Base-by-base conservation (phyloP, 2,329 filamentous ascomycete species). In the Colletotrichum sp. region DNA sequence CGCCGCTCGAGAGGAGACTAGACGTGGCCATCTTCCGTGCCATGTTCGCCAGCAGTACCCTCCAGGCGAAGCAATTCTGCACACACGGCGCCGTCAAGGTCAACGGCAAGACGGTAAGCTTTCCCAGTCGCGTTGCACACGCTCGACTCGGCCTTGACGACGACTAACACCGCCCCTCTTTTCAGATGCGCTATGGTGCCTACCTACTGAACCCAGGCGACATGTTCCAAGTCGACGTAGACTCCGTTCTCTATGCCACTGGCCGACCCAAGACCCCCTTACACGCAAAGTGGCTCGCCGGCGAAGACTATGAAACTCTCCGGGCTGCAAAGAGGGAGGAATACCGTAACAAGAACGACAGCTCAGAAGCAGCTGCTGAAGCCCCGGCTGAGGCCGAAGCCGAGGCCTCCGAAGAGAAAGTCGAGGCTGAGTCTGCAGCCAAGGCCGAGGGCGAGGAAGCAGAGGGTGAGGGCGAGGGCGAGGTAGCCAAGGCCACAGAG, bases 171-270 rank as follows among this genome's bases (percentile, higher is more conserved):
- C 26, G 28, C 28, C 26, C 16, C 13, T 28, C 55, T 28, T 15
- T 28, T 59, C 71, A 98, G 96, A 98, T 99, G 95, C 90, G 91
- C 78, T 95, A 97, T 82, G 96, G 97, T 10, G 94, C 95, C 71
- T 99, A 99, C 85, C 93, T 96, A 79, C 91, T 99, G 52, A 99
- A 99, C 85, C 98, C 97, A 4, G 97, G 97, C 80, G 97, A 99
- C 84, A 95, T 99, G 92, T 99, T 99, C 89, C 95, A 98, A 84
- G 96, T 99, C 80, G 94, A 98, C 24, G 90, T 95, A 44, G 95
- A 98, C 52, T 92, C 93, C 80, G 97, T 99, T 72, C 90, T 99
- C 85, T 96, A 91, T 81, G 96, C 95, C 39, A 98, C 96, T 2
- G 97, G 97, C 75, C 90, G 91, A 30, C 90, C 91, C 65, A 97